Evolutionary conservation across 1,284 basidiomycete genomes (phyloP), one percentile per base, ranked within the genome.

Genomic region (Polyporus tsugae): DNA sequence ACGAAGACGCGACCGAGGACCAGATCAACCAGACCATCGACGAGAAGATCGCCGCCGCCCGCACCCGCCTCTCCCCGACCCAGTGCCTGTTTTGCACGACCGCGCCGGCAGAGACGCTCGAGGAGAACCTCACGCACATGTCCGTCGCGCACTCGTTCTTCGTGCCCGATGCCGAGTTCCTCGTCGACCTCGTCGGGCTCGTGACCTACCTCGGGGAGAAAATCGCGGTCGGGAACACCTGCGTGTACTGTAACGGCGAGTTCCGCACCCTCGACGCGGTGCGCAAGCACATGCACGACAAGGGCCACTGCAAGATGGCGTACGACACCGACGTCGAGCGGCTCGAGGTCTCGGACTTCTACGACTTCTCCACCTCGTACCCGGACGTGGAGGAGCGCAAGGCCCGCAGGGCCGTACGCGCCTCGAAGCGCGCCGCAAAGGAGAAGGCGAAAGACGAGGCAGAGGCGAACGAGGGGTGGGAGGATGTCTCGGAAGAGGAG

Each of bases 241-340:
- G 98, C 82, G 87, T 99, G 46, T 96, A 88, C 82, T 99, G 98
- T 80, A 94, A 93, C 75, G 90, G 87, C 70, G 94, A 95, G 75
- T 95, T 95, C 80, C 86, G 89, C 63, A 91, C 89, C 25, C 76
- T 96, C 59, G 91, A 95, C 2, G 95, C 96, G 0, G 95, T 95
- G 2, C 85, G 96, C 73, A 95, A 94, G 76, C 96, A 98, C 78
- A 98, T 98, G 97, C 73, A 90, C 63, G 96, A 97, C 83, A 98
- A 98, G 82, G 87, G 87, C 53, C 98, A 99, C 77, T 98, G 97
- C 87, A 98, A 98, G 82, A 89, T 99, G 70, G 94, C 95, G 0
- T 99, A 98, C 79, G 94, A 96, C 65, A 83, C 86, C 1, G 91
- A 94, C 74, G 80, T 85, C 55, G 95, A 99, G 75, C 87, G 91